Evolutionary conservation across 2,329 filamentous ascomycete genomes (phyloP).

Genomic region (Arthroderma sp.): DNA sequence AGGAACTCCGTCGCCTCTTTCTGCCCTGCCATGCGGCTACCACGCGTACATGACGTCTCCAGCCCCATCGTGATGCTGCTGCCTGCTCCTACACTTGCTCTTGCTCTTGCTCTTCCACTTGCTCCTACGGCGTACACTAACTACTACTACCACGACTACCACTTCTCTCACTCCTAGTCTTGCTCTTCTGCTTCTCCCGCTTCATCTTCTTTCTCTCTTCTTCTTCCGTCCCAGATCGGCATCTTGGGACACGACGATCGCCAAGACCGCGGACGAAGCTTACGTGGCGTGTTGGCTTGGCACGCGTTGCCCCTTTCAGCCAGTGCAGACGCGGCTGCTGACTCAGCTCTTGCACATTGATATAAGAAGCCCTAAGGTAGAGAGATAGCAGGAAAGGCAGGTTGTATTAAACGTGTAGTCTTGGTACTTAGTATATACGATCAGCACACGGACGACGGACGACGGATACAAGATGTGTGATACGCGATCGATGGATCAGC

Average conservation of each 20-base stretch:
- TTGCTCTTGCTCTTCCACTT: background rate
- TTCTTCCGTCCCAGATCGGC: background rate
- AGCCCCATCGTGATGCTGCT: background rate
- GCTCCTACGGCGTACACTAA: no score
- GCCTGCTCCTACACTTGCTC: background rate
- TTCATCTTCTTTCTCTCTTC: background rate
- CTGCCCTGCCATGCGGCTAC: no score
- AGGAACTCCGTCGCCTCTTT: background rate
- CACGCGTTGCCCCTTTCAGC: background rate
- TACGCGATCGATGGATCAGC: background rate
- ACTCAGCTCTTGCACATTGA: background rate
- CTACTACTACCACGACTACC: no score
- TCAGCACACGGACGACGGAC: no score
- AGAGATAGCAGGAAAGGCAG: no score
- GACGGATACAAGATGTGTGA: background rate
- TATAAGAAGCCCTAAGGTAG: background rate
- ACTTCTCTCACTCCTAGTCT: background rate
- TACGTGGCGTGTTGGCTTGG: slow-evolving; percentile 1
- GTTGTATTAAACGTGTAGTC: no score
- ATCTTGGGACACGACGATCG: background rate
- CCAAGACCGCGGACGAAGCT: background rate
- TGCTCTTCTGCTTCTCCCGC: background rate
- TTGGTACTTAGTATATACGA: no score
- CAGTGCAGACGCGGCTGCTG: background rate
- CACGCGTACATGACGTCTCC: no score